These are phyloP conservation scores for Taiozyma onychis DNA, from an alignment of 1,139 yeast genomes.

Conservation along the genomic window DNA sequence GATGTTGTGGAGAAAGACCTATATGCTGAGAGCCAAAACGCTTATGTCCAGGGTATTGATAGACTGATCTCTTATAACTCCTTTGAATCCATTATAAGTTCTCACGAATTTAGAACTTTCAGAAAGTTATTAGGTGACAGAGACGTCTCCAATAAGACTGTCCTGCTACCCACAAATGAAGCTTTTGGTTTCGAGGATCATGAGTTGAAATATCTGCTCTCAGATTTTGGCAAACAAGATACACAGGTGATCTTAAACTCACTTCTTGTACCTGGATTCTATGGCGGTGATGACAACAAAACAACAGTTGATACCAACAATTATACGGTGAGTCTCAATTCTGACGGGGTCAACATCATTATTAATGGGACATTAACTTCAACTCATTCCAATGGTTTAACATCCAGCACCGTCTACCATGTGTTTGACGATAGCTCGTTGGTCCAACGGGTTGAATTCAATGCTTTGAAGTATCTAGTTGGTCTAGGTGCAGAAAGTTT, in stretches of 20 bases:
- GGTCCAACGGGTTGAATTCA: constrained; percentile 39
- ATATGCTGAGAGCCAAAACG: constrained; percentile 60
- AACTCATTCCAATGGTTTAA: constrained; percentile 36
- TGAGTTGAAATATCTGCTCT: constrained; percentile 42
- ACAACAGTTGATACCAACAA: constrained; percentile 22
- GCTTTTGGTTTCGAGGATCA: constrained; percentile 36
- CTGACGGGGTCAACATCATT: constrained; percentile 29
- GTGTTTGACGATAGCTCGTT: constrained; percentile 38
- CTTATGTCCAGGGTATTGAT: constrained; percentile 72
- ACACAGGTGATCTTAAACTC: constrained; percentile 29
- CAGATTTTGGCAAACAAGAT: constrained; percentile 33
- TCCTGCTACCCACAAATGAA: constrained; percentile 42
- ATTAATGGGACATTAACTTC: constrained; percentile 27
- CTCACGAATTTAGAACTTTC: constrained; percentile 2
- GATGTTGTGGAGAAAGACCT: constrained; percentile 60
- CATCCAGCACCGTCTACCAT: constrained; percentile 61
- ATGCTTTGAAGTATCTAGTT: constrained; percentile 66
- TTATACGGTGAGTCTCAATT: constrained; percentile 12
- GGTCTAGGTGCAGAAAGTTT: constrained; percentile 66
- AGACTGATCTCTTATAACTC: constrained; percentile 24
- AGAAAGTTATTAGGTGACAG: constrained; percentile 1
- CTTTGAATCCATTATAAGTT: background rate
- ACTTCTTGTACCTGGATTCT: constrained; percentile 30
- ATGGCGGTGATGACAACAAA: constrained; percentile 29
- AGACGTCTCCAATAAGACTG: constrained; percentile 20